phyloP scores from a whole-genome alignment of 805 yeast genomes.

The Barnettozyma californica region DNA sequence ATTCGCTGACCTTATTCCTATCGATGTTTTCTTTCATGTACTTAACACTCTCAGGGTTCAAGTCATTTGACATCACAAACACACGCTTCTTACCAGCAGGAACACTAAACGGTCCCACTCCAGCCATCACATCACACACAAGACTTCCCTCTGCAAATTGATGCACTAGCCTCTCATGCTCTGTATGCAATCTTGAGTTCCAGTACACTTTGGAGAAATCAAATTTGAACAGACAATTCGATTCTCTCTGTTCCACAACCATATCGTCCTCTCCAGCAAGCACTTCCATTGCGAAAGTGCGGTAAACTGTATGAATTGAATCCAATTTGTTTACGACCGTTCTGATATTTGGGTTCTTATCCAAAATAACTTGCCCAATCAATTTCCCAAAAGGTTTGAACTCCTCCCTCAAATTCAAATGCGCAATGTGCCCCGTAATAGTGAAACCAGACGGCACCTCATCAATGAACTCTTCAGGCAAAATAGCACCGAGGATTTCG shows the following conservation, averaged over 20 bases:
- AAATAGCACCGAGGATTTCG: constrained; percentile 69
- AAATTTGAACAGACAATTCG: constrained; percentile 73
- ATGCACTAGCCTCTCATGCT: constrained; percentile 75
- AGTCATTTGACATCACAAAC: constrained; percentile 84
- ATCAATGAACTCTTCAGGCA: constrained; percentile 64
- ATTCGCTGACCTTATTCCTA: constrained; percentile 54
- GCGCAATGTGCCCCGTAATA: constrained; percentile 93
- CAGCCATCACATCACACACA: constrained; percentile 95
- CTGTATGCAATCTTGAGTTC: constrained; percentile 93
- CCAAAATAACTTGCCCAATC: constrained; percentile 87
- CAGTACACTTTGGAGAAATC: constrained; percentile 94
- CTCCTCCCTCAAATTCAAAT: constrained; percentile 76
- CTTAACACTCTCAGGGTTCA: constrained; percentile 81
- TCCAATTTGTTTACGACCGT: constrained; percentile 93
- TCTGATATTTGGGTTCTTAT: constrained; percentile 64
- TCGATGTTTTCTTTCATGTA: constrained; percentile 61
- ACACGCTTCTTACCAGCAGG: constrained; percentile 88
- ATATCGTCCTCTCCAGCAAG: constrained; percentile 80
- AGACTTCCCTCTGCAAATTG: constrained; percentile 60
- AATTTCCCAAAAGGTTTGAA: constrained; percentile 74
- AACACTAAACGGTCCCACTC: constrained; percentile 96
- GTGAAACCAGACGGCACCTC: constrained; percentile 91
- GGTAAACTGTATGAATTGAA: constrained; percentile 76
- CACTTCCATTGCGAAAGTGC: constrained; percentile 92
- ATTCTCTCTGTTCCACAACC: constrained; percentile 79